Conservation (phyloP, 106 monocot genomes). For the Hemerocallis citrina region DNA sequence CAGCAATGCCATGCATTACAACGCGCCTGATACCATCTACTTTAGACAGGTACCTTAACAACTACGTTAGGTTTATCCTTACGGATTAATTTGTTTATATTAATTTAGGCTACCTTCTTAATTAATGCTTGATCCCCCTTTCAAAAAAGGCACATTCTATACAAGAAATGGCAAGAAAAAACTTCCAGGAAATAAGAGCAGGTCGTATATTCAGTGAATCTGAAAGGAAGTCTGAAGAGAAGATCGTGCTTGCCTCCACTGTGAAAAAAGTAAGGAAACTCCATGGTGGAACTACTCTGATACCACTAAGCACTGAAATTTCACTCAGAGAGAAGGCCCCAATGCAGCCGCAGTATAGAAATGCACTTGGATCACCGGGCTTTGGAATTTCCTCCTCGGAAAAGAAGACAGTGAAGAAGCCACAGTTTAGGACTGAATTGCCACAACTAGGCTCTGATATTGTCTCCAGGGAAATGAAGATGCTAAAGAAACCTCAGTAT, state of each 20-base stretch:
- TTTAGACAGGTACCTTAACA: conserved; percentile 30
- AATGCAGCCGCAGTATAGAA: not conserved
- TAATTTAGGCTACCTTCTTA: not conserved
- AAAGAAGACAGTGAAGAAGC: conserved; percentile 8
- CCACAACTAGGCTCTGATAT: not conserved
- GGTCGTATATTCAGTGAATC: conserved; percentile 17
- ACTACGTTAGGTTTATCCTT: too few relatives aligned
- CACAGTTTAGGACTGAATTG: conserved; percentile 1
- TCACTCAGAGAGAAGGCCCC: conserved; percentile 11
- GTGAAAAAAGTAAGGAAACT: not conserved
- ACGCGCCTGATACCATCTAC: conserved; percentile 68
- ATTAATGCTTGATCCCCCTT: not conserved
- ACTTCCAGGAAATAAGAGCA: conserved; percentile 56
- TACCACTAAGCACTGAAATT: not conserved
- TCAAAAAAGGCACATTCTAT: conserved; percentile 65
- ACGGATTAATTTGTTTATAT: not conserved
- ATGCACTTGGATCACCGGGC: not conserved
- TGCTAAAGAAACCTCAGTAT: conserved; percentile 1
- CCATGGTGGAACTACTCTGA: conserved; percentile 1
- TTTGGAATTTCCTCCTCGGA: not conserved
- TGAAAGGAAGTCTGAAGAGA: conserved; percentile 21
- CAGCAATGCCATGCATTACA: conserved; percentile 79
- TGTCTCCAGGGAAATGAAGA: not conserved
- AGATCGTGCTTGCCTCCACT: conserved; percentile 11
- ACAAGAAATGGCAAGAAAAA: conserved; percentile 79